These are phyloP conservation scores for Acidomyces sp. DNA, from an alignment of 495 filamentous ascomycete species.

Conservation along the genomic window DNA sequence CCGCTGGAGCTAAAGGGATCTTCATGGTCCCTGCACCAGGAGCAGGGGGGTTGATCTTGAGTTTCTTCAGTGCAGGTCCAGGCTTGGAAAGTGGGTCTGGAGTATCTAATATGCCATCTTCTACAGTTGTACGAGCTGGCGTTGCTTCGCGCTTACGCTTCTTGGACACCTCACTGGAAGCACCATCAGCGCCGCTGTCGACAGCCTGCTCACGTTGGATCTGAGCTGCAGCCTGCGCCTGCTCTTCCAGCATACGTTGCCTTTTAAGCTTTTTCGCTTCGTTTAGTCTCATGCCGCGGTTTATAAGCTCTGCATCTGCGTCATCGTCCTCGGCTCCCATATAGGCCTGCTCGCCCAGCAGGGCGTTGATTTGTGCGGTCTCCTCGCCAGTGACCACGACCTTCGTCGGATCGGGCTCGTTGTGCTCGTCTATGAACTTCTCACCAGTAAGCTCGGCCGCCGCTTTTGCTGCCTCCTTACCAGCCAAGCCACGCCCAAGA, in stretches of 20 bases:
- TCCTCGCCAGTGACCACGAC: constrained; percentile 38
- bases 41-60: constrained; percentile 17
- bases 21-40: constrained; percentile 17
- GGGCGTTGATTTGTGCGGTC: constrained; percentile 27
- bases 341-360: constrained; percentile 14
- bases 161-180: constrained; percentile 12
- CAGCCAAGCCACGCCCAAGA: constrained; percentile 63
- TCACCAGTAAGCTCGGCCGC: constrained; percentile 54
- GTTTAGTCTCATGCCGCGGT: constrained; percentile 82
- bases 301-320: constrained; percentile 48
- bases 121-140: background rate
- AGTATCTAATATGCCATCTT: background rate
- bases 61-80: constrained; percentile 14
- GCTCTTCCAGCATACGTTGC: constrained; percentile 55
- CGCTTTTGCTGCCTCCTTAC: constrained; percentile 55
- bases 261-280: constrained; percentile 86
- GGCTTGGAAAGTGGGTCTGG: constrained; percentile 17
- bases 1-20: constrained; percentile 25
- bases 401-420: constrained; percentile 30
- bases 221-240: constrained; percentile 38
- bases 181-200: constrained; percentile 1
- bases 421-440: constrained; percentile 39
- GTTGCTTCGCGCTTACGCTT: constrained; percentile 27
- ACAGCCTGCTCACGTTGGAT: constrained; percentile 13
- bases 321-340: constrained; percentile 19